Conservation (phyloP, 768 basidiomycete genomes). For the Amanita brunnescens region DNA sequence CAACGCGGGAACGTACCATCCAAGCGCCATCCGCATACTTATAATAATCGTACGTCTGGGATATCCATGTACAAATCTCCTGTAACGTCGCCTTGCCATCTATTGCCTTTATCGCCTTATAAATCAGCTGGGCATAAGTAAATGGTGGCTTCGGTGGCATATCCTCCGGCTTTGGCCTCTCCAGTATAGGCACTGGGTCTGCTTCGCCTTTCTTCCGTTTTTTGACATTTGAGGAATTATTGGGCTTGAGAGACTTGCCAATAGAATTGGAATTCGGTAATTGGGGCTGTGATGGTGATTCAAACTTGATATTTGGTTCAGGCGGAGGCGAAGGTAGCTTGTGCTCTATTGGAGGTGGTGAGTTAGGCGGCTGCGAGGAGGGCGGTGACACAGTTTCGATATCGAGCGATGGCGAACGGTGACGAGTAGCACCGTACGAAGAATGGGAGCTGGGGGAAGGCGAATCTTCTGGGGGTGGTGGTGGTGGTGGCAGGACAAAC, state of each 20-base stretch:
- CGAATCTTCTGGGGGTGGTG: conserved; percentile 69
- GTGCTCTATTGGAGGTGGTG: conserved; percentile 42
- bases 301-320: conserved; percentile 4
- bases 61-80: conserved; percentile 90
- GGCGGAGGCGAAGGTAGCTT: conserved; percentile 31
- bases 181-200: conserved; percentile 26
- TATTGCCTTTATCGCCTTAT: conserved; percentile 75
- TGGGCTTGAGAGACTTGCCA: conserved; percentile 32
- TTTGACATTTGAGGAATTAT: conserved; percentile 33
- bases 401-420: conserved; percentile 75
- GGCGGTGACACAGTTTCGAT: conserved; percentile 77
- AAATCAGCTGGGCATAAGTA: conserved; percentile 89
- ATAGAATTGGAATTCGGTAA: conserved; percentile 60
- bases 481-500: conserved; percentile 89
- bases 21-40: conserved; percentile 80
- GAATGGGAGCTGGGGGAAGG: conserved; percentile 74
- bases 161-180: conserved; percentile 53
- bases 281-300: conserved; percentile 34
- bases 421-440: conserved; percentile 41
- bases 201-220: conserved; percentile 64
- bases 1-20: conserved; percentile 65
- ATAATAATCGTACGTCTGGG: conserved; percentile 85
- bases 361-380: conserved; percentile 70
- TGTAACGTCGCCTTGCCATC: conserved; percentile 85
- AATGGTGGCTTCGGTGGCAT: conserved; percentile 85